Evolutionary conservation across 2,329 filamentous ascomycete genomes (phyloP).

Genomic region (Teratosphaeria gauchensis): DNA sequence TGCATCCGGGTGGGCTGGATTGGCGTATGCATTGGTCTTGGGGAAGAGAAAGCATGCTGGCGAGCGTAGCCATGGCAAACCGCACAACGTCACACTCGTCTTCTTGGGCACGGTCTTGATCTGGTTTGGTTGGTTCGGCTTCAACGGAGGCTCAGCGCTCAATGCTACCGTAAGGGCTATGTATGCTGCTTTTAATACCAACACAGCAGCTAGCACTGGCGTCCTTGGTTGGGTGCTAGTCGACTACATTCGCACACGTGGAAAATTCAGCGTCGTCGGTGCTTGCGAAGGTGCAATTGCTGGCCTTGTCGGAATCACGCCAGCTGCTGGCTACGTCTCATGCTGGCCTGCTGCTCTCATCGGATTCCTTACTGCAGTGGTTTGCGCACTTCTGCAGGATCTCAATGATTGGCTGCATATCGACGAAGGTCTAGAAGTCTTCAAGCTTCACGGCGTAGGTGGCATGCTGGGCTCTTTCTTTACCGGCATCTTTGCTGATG

Average conservation of each 20-base stretch:
- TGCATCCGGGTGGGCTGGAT: conserved; percentile 51
- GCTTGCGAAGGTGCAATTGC: conserved; percentile 50
- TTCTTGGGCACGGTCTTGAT: conserved; percentile 56
- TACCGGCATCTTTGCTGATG: conserved; percentile 48
- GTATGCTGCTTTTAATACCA: conserved; percentile 49
- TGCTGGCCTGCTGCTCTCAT: conserved; percentile 47
- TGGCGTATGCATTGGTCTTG: conserved; percentile 55
- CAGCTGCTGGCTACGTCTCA: conserved; percentile 44
- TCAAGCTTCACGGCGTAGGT: conserved; percentile 50
- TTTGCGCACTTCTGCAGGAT: conserved; percentile 41
- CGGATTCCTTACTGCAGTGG: conserved; percentile 45
- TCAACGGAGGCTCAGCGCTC: not conserved
- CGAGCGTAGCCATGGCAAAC: conserved; percentile 42
- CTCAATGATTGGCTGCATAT: conserved; percentile 46
- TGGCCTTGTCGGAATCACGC: conserved; percentile 52
- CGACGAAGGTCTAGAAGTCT: conserved; percentile 51
- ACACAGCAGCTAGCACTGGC: conserved; percentile 45
- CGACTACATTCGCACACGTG: conserved; percentile 42
- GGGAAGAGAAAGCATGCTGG: conserved; percentile 47
- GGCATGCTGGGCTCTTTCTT: conserved; percentile 50
- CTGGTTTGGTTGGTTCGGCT: conserved; percentile 54
- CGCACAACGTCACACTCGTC: conserved; percentile 55
- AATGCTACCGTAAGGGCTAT: conserved; percentile 39
- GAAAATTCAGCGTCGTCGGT: conserved; percentile 47
- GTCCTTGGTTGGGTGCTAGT: conserved; percentile 46